These are phyloP conservation scores for Penicillium waksmanii DNA, from an alignment of 495 filamentous ascomycete species.

Conservation along the genomic window DNA sequence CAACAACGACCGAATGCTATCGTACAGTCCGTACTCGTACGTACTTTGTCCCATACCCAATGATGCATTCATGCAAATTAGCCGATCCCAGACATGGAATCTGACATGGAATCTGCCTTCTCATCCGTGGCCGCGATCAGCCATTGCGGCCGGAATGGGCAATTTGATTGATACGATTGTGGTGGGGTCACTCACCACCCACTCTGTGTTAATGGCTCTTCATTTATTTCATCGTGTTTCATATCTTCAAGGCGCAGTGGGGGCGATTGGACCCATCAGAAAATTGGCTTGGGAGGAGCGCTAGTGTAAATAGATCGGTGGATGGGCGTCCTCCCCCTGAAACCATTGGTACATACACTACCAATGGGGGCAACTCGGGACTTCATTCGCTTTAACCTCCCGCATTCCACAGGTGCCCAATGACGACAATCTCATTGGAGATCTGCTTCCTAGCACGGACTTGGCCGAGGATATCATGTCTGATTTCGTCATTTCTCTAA, in stretches of 20 bases:
- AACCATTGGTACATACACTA: too few relatives aligned
- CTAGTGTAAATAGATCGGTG: constrained; percentile 20
- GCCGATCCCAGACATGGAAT: not conserved
- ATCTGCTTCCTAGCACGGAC: too few relatives aligned
- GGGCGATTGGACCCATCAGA: constrained; percentile 24
- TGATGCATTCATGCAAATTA: constrained; percentile 5
- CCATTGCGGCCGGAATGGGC: constrained; percentile 13
- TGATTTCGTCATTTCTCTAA: too few relatives aligned
- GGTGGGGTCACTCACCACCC: not conserved
- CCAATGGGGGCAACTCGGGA: too few relatives aligned
- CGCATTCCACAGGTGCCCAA: not conserved
- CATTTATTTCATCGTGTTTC: constrained; percentile 13
- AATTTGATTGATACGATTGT: not conserved
- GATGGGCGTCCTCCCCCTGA: too few relatives aligned
- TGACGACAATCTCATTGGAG: too few relatives aligned
- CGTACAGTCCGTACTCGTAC: too few relatives aligned
- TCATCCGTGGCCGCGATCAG: constrained; percentile 2
- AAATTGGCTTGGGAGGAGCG: constrained; percentile 7
- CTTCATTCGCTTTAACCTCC: too few relatives aligned
- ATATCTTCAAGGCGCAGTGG: constrained; percentile 14
- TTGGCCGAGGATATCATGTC: too few relatives aligned
- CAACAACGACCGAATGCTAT: too few relatives aligned
- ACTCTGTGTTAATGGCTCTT: not conserved
- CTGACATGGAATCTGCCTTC: not conserved
- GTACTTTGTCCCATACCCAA: constrained; percentile 5